phyloP scores from a whole-genome alignment of 305 asterid genomes.

The Fraxinus sp. region DNA sequence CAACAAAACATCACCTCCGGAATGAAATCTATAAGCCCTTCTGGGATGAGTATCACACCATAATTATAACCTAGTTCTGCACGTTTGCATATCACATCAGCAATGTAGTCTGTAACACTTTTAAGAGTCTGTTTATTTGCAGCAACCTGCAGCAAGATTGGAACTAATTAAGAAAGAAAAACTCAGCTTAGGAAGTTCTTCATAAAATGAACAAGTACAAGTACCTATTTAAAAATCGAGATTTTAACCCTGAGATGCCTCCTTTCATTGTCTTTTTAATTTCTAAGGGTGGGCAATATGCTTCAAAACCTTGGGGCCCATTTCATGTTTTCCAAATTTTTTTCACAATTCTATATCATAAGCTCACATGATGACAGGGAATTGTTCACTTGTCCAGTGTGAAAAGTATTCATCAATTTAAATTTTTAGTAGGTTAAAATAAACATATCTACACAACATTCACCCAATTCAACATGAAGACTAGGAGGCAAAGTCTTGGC shows the following conservation, averaged over 20 bases:
- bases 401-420: neutral
- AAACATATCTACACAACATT: neutral
- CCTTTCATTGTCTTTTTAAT: neutral
- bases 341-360: neutral
- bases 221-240: neutral
- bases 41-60: conserved; percentile 97
- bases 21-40: conserved; percentile 95
- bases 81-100: conserved; percentile 81
- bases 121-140: conserved; percentile 85
- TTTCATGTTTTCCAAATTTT: neutral
- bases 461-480: neutral
- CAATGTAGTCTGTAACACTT: conserved; percentile 81
- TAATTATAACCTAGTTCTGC: conserved; percentile 81
- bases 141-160: conserved; percentile 63
- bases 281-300: neutral
- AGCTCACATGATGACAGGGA: neutral
- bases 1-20: conserved; percentile 66
- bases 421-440: neutral
- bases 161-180: conserved; percentile 6
- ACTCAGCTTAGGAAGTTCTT: neutral
- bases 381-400: neutral
- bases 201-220: conserved; percentile 4
- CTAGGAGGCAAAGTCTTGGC: neutral
- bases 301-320: neutral
- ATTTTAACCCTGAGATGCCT: conserved; percentile 10